Percentiles rank a stretch among this genome's conserved stretches.
Conservation (phyloP, 306 rosid genomes). For the Trifolium pratense region DNA sequence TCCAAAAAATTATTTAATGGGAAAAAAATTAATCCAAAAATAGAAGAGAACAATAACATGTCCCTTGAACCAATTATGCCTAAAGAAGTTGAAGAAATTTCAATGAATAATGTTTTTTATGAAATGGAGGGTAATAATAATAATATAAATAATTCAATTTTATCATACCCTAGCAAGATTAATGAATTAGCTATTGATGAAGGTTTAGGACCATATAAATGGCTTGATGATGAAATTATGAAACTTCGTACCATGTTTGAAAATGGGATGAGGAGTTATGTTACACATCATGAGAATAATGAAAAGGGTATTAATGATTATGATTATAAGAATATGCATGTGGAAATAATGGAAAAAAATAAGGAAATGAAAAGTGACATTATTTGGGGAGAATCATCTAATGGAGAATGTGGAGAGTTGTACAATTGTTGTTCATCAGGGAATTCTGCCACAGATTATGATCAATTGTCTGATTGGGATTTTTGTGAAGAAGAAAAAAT, state of each 20-base stretch:
- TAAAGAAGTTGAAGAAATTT: conserved; percentile 33
- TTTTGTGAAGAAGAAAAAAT: conserved; percentile 46
- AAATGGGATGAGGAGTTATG: conserved; percentile 30
- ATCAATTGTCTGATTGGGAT: conserved; percentile 53
- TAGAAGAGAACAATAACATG: conserved; percentile 36
- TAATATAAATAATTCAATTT: background rate
- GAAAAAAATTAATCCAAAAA: conserved; percentile 25
- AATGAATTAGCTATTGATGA: conserved; percentile 31
- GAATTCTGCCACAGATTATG: conserved; percentile 43
- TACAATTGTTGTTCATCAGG: conserved; percentile 39
- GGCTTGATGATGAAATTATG: conserved; percentile 55
- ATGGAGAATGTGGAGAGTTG: conserved; percentile 47
- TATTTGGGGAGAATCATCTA: conserved; percentile 41
- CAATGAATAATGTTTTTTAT: background rate
- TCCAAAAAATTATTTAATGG: conserved; percentile 40
- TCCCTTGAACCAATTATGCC: conserved; percentile 28
- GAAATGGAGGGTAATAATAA: background rate
- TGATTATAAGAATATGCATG: background rate
- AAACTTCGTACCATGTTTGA: conserved; percentile 43
- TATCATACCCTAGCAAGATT: conserved; percentile 19
- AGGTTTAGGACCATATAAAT: conserved; percentile 49
- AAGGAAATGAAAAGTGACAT: background rate
- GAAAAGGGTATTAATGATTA: conserved; percentile 13
- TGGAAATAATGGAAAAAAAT: conserved; percentile 33
- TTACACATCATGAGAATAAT: conserved; percentile 24